Evolutionary conservation across 345 rosid species (phyloP).

Genomic region (Ricinus communis): DNA sequence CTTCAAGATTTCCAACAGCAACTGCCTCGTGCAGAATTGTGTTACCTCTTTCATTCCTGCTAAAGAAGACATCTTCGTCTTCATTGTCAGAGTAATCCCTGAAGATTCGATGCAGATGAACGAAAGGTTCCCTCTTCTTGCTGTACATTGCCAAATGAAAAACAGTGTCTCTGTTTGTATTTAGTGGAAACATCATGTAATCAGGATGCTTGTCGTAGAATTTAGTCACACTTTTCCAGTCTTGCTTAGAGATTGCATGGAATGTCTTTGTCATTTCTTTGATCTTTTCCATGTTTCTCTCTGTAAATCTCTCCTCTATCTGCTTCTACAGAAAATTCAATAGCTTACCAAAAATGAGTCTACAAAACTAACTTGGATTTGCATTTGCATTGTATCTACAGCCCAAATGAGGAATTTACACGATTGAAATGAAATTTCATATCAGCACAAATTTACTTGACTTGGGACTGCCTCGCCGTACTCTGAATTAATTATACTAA

Average conservation of each 20-base stretch:
- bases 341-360: no score
- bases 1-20: background rate
- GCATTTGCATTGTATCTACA: no score
- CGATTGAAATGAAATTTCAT: no score
- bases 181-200: background rate
- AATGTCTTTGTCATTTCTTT: background rate
- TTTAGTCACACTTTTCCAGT: background rate
- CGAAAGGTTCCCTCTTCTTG: background rate
- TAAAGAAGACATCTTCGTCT: background rate
- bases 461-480: no score
- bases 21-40: slow-evolving; percentile 15
- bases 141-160: slow-evolving; percentile 9
- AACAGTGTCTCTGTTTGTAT: background rate
- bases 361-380: no score
- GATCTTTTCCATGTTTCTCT: background rate
- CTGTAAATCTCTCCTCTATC: background rate
- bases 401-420: no score
- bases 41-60: background rate
- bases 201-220: background rate
- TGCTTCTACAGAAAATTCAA: no score
- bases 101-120: background rate
- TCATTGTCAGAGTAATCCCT: no score
- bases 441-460: no score
- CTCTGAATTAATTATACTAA: no score
- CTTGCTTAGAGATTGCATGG: background rate